phyloP scores from a whole-genome alignment of 2,329 filamentous ascomycete species.

The Diplodia scrobiculata region DNA sequence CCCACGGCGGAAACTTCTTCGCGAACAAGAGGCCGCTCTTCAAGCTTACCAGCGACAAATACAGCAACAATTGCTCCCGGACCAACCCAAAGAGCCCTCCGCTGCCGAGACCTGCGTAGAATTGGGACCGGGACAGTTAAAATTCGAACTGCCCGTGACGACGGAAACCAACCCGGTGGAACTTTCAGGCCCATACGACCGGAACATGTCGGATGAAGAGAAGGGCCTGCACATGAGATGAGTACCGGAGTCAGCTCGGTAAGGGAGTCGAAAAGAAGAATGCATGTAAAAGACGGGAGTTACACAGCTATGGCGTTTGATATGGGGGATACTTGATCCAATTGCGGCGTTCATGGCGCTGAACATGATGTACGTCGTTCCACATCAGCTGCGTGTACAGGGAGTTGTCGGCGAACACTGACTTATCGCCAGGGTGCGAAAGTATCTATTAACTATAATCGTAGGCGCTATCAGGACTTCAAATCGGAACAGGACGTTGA shows the following conservation, averaged over 20 bases:
- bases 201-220: constrained; percentile 9
- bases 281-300: no score
- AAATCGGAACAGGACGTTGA: neutral
- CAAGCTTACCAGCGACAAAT: neutral
- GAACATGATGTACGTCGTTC: no score
- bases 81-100: neutral
- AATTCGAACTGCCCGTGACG: neutral
- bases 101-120: neutral
- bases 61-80: neutral
- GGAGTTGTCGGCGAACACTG: neutral
- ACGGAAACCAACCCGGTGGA: neutral
- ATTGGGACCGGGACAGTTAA: neutral
- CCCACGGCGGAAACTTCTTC: constrained; percentile 1
- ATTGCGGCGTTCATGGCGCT: no score
- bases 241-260: neutral
- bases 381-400: neutral
- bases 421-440: neutral
- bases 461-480: neutral
- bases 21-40: constrained; percentile 10
- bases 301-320: no score
- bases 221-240: constrained; percentile 7
- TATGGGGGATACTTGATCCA: no score
- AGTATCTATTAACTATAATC: neutral
- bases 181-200: neutral
- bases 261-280: neutral